Base-by-base conservation (phyloP, 2,329 filamentous ascomycete genomes). In the Pseudovirgaria hyperparasitica region DNA sequence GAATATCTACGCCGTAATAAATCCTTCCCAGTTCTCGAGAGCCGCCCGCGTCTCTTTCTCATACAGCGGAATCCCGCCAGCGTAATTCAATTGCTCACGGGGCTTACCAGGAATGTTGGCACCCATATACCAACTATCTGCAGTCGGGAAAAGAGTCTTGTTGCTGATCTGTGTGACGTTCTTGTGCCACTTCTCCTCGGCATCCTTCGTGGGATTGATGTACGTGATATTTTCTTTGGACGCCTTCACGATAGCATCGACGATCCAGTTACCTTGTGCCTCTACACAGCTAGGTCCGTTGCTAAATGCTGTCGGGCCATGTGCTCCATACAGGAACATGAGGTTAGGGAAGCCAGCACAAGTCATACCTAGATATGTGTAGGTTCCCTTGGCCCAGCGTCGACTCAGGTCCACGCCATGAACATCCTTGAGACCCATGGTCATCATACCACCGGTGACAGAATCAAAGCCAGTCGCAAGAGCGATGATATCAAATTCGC, bases 401-500 rank as follows among this genome's bases (percentile, higher is more conserved):
- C 60, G 50, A 2, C 38, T 30, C 5, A 58, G 33, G n/a, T 47
- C 39, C 12, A 50, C 40, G 6, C 54, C 54, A 24, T 56, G 42
- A 5, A 54, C 43, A 22, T 55, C 49, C 22, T 40, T 46, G 25
- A 55, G 27, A 2, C 48, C 50, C 49, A 55, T 54, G 16, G 46
- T 57, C 35, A 50, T 55, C 38, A 61, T 56, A 5, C 48, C 54
- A 4, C 51, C 50, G 5, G 57, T 61, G 9, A 62, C 54, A 8
- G 49, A 50, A 29, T 63, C 59, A 31, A 62, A 63, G 11, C 59
- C 59, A 5, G 59, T 63, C 3, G 58, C 59, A 7, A 61, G 42
- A 9, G 54, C 56, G 25, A 62, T 52, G 11, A 60, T 44, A 24
- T 63, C 58, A 22, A 61, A 55, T 24, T 61, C 56, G 19, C 52